Evolutionary conservation across 306 rosid genomes (phyloP), one percentile per base, ranked within the genome.

Genomic region (Nissolia schottii): DNA sequence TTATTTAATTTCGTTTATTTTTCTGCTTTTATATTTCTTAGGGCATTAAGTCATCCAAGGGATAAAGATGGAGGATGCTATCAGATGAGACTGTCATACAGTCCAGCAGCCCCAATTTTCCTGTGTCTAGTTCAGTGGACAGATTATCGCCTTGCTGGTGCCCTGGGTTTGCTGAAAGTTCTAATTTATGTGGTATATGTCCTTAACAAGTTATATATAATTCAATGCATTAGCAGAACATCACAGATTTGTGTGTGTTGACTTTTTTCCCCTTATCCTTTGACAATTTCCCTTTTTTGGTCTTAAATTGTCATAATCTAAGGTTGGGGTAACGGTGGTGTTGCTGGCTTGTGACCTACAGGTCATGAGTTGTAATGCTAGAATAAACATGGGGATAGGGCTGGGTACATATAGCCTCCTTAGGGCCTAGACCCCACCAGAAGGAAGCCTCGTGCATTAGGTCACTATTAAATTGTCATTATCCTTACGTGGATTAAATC

Each of bases 91-190:
- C 73, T 93, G 53, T 86, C 94, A 22, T 89, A 87, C 84, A 75
- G 94, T 83, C 86, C 89, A 2, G 85, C 60, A 18, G 96, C 96
- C 1, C 88, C 86, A 20, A 55, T 91, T 28, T 87, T 93, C 31
- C 94, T 93, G 45, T 91, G 85, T 79, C 96, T 93, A 67, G 87
- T 93, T 75, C 97, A 89, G 43, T 90, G 98, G 98, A 67, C 94
- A 4, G 97, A 93, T 72, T 93, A 87, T 61, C 81, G 82, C 49
- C 86, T 93, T n/a, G 97, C 98, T 24, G 91, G 94, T 45, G 90
- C 90, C 32, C 85, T 93, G 62, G 98, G 98, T 45, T 78, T 91
- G 82, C 88, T 93, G 4, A 89, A 97, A 71, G 70, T 93, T 74
- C 91, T 89, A 65, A 73, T 91, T 74, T 91, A 82, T 79, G 80